phyloP scores from a whole-genome alignment of 2,329 filamentous ascomycete genomes.

The Lachnellula arida region DNA sequence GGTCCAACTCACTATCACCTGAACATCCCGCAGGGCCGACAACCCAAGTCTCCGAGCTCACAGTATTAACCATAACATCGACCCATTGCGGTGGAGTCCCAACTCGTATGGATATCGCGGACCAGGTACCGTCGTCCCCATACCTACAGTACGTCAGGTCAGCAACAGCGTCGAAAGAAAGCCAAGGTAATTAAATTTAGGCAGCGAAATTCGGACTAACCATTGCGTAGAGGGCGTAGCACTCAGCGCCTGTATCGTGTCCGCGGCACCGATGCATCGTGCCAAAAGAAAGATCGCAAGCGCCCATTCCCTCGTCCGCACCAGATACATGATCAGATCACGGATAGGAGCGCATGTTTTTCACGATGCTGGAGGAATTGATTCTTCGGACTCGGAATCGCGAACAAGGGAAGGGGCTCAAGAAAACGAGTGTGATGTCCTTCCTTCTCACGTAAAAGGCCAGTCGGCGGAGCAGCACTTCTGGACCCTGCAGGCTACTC shows the following conservation, averaged over 20 bases:
- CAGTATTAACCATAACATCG: slow-evolving; percentile 59
- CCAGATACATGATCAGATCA: slow-evolving; percentile 20
- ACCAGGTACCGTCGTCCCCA: slow-evolving; percentile 68
- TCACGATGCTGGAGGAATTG: neutral
- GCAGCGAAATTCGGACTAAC: slow-evolving; percentile 11
- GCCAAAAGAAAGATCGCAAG: slow-evolving; percentile 9
- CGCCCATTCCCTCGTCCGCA: slow-evolving; percentile 11
- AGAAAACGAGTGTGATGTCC: no score
- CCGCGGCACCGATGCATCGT: slow-evolving; percentile 3
- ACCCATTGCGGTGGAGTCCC: slow-evolving; percentile 50
- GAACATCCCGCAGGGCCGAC: slow-evolving; percentile 55
- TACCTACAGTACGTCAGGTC: slow-evolving; percentile 39
- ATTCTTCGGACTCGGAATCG: neutral
- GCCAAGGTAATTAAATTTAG: neutral
- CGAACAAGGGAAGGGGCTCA: neutral
- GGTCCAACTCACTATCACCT: slow-evolving; percentile 22
- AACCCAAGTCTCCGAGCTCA: slow-evolving; percentile 67
- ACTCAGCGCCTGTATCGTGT: slow-evolving; percentile 17
- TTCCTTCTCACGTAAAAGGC: no score
- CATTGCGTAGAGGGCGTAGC: slow-evolving; percentile 27
- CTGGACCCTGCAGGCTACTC: no score
- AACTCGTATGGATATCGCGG: slow-evolving; percentile 57
- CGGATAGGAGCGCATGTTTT: slow-evolving; percentile 7
- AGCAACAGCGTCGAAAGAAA: neutral
- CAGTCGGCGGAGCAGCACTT: no score